These are phyloP conservation scores for Irpex rosettiformis DNA, from an alignment of 1,284 basidiomycete genomes.

Conservation along the genomic window DNA sequence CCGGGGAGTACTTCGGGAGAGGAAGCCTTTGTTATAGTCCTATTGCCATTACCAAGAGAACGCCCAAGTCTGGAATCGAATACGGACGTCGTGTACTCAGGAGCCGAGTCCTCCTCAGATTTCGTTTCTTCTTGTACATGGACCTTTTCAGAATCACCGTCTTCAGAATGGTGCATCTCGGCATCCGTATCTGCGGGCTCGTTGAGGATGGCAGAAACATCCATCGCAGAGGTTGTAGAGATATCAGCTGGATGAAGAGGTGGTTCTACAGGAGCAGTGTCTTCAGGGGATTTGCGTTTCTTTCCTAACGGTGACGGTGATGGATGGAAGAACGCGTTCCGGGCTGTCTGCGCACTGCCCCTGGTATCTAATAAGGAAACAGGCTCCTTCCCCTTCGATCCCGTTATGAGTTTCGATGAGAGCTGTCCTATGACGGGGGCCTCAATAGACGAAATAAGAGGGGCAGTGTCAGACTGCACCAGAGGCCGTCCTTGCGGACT, in stretches of 20 bases:
- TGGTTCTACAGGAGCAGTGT: slow-evolving; percentile 15
- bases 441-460: background rate
- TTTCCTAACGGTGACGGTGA: slow-evolving; percentile 25
- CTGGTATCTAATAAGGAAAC: slow-evolving; percentile 42
- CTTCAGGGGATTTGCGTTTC: slow-evolving; percentile 15
- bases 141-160: background rate
- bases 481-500: background rate
- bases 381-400: slow-evolving; percentile 10
- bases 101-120: background rate
- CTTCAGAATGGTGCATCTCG: slow-evolving; percentile 11
- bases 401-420: slow-evolving; percentile 12
- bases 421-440: slow-evolving; percentile 7
- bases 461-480: slow-evolving; percentile 6
- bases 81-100: slow-evolving; percentile 11
- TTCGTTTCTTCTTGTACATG: background rate
- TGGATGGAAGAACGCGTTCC: slow-evolving; percentile 62
- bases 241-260: background rate
- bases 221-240: slow-evolving; percentile 12
- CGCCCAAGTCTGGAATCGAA: background rate
- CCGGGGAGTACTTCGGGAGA: background rate
- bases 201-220: slow-evolving; percentile 22
- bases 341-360: slow-evolving; percentile 43
- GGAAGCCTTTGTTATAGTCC: background rate
- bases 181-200: slow-evolving; percentile 9
- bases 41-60: background rate